A percentile compares a stretch with the other conserved stretches of the same genome.
Conservation (phyloP, 2,329 filamentous ascomycete genomes). For the Apiospora malaysiana region DNA sequence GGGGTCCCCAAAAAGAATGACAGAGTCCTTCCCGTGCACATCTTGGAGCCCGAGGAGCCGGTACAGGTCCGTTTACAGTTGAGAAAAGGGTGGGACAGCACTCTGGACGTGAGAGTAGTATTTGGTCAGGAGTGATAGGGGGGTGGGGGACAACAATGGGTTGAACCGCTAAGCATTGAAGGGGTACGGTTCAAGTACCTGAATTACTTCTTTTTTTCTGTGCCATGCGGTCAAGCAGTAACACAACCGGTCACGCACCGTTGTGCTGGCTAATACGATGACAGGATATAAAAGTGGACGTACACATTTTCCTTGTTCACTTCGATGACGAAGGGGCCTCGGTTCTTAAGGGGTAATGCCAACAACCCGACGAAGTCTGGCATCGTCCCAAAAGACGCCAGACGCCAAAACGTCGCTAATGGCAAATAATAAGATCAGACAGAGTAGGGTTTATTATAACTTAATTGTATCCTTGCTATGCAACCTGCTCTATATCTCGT, state of each 20-base stretch:
- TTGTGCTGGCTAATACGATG: background rate
- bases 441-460: background rate
- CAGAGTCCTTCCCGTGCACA: conserved; percentile 39
- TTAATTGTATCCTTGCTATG: background rate
- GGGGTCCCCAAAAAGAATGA: conserved; percentile 39
- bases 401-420: background rate
- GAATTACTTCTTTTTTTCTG: too few species aligned
- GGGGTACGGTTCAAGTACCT: too few species aligned
- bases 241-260: too few species aligned
- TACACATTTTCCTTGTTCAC: background rate
- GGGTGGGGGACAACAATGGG: background rate
- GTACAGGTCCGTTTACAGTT: conserved; percentile 30
- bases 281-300: background rate
- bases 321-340: background rate
- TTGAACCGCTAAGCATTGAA: background rate
- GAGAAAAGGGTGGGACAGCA: background rate
- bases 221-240: too few species aligned
- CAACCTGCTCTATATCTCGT: conserved; percentile 3
- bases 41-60: conserved; percentile 35
- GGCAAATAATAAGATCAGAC: too few species aligned
- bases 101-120: background rate
- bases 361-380: background rate
- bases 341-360: background rate
- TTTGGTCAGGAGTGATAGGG: background rate
- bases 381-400: background rate